Evolutionary conservation across 495 filamentous ascomycete species (phyloP).

Genomic region (Parmelia sp.): DNA sequence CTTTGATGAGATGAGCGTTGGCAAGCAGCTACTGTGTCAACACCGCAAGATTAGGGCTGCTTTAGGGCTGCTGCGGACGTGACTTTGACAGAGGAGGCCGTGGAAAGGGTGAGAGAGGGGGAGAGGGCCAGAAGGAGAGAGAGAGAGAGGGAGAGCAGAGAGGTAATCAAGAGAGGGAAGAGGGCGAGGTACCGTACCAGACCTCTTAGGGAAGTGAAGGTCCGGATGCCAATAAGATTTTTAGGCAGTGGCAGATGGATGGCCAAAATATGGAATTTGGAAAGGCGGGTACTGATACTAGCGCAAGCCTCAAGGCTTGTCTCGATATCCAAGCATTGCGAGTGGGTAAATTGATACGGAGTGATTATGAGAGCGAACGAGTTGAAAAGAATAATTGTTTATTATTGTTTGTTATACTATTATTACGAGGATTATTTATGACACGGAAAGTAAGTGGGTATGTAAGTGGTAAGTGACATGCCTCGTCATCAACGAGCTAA

Average conservation of each 20-base stretch:
- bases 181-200: slow-evolving; percentile 3
- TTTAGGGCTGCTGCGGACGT: too few relatives aligned
- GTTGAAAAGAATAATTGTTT: too few relatives aligned
- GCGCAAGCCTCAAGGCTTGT: not conserved
- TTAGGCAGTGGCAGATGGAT: not conserved
- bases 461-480: too few relatives aligned
- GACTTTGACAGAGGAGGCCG: too few relatives aligned
- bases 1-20: not conserved
- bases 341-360: not conserved
- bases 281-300: not conserved
- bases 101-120: too few relatives aligned
- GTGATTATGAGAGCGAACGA: too few relatives aligned
- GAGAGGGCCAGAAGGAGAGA: not conserved
- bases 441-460: too few relatives aligned
- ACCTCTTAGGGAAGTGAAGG: not conserved
- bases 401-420: too few relatives aligned
- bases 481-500: too few relatives aligned
- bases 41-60: not conserved
- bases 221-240: not conserved
- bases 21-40: not conserved
- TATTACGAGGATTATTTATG: too few relatives aligned
- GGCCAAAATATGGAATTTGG: slow-evolving; percentile 3
- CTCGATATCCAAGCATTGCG: not conserved
- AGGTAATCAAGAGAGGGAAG: too few relatives aligned
- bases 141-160: not conserved